Evolutionary conservation across 139 green algal species (phyloP), one percentile per base, ranked within the genome.

Genomic region (Chlamydomonas sphaeroides): DNA sequence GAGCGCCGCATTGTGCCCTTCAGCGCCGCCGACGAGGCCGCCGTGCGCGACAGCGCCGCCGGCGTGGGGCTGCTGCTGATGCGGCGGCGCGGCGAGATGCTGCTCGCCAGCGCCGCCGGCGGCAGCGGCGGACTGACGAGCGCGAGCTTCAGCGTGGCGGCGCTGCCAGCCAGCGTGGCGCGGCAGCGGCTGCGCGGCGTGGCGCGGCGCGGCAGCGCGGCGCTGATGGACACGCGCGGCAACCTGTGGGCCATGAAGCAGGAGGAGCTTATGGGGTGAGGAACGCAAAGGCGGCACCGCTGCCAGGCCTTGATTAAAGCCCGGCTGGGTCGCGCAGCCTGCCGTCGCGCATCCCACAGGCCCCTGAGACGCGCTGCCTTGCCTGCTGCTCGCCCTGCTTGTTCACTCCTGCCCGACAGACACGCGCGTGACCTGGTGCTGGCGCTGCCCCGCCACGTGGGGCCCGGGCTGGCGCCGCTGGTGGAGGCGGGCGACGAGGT

Each of bases 81-180:
- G 61, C 61, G 75, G 39, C 75, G 75, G 61, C 75, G 75, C 61
- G 75, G 75, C 20, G 75, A 82, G 75, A 63, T 82, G 61, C 75
- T 82, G 61, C 42, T 82, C 32, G 75, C 75, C n/a, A 35, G 42
- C 36, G 61, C 75, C 28, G 42, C 39, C 28, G 30, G 33, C 20
- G 35, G 32, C 38, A 36, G 36, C 26, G 38, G 73, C 56, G 39
- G 65, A 30, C 33, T n/a, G 26, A 61, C 75, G 61, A 61, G 61
- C n/a, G 20, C 15, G 23, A 42, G 35, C 35, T 62, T 82, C 23
- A 69, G 57, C 21, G 75, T 82, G 5, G 75, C 75, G 61, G 61
- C 61, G 61, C 42, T 82, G 75, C 75, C 75, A 10, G 61, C 56
- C 6, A 72, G 61, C 25, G 75, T 82, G 39, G 62, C 75, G 30